These are phyloP conservation scores for Avena sativa DNA, from an alignment of 176 grass and related monocot species.

Conservation along the genomic window DNA sequence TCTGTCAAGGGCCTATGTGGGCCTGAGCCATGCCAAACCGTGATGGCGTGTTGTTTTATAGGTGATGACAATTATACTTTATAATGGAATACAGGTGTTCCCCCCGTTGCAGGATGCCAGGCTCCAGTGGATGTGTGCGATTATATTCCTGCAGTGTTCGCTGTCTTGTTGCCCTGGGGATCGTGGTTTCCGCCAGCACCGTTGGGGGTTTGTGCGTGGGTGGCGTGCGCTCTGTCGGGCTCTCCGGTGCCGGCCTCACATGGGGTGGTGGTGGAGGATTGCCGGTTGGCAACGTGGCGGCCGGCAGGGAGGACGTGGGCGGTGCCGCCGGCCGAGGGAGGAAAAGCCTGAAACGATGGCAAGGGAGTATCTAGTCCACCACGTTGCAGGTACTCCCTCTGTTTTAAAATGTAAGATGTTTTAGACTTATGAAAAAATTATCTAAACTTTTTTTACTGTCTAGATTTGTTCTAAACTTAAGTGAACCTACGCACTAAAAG, in stretches of 20 bases:
- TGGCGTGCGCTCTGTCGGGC: conserved; percentile 33
- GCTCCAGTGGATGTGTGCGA: background rate
- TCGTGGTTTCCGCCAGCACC: conserved; percentile 9
- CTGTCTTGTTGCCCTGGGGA: conserved; percentile 2
- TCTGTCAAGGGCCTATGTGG: conserved; percentile 34
- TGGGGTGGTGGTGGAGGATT: background rate
- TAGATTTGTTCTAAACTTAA: no score
- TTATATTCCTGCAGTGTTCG: background rate
- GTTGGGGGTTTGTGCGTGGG: background rate
- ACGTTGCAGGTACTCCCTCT: background rate
- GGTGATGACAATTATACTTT: conserved; percentile 32
- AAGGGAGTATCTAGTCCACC: background rate
- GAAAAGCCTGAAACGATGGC: background rate
- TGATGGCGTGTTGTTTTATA: conserved; percentile 50
- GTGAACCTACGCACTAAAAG: no score
- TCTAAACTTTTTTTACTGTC: no score
- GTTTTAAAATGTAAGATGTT: no score
- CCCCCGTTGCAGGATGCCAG: background rate
- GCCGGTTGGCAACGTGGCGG: background rate
- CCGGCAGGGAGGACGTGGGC: conserved; percentile 19
- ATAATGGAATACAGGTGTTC: conserved; percentile 49
- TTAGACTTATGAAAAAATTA: no score
- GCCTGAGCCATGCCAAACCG: conserved; percentile 37
- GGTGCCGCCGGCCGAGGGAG: background rate
- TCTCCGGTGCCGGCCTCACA: conserved; percentile 40